Percentiles rank a stretch among this genome's conserved stretches.
phyloP scores from a whole-genome alignment of 2,329 filamentous ascomycete species.

The Ceratocystiopsis minuta region DNA sequence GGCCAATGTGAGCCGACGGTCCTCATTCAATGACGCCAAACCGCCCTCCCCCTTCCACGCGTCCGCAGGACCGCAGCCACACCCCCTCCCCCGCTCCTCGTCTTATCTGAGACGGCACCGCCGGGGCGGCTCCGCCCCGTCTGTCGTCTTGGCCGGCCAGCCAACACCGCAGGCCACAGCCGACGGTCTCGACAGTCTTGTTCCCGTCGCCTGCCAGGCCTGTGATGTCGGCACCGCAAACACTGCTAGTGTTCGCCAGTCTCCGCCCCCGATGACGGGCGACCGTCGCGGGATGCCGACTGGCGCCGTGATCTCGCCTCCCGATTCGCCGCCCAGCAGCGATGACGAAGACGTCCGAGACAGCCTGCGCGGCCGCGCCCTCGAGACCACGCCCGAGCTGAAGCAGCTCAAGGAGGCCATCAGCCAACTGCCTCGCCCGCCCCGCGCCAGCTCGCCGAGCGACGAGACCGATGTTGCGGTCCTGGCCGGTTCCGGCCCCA shows the following conservation, averaged over 20 bases:
- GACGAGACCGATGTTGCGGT: constrained; percentile 18
- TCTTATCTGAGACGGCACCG: constrained; percentile 49
- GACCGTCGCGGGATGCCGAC: constrained; percentile 49
- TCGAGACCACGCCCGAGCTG: constrained; percentile 40
- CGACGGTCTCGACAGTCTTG: no score
- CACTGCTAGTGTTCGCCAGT: constrained; percentile 49
- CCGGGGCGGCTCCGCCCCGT: constrained; percentile 32
- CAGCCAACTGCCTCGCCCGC: constrained; percentile 55
- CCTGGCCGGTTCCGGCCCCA: constrained; percentile 17
- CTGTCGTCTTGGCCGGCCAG: constrained; percentile 18
- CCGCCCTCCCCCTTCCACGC: constrained; percentile 4
- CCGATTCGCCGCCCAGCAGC: constrained; percentile 64
- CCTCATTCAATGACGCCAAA: constrained; percentile 30
- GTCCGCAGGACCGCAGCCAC: constrained; percentile 20
- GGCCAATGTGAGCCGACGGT: constrained; percentile 37
- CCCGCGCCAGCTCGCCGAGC: constrained; percentile 38
- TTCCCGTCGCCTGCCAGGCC: no score
- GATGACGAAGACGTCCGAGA: constrained; percentile 43
- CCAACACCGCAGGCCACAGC: constrained; percentile 30
- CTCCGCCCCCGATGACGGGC: constrained; percentile 64
- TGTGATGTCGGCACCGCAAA: not conserved
- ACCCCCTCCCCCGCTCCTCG: constrained; percentile 42
- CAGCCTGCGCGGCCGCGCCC: constrained; percentile 27
- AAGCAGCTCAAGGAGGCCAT: constrained; percentile 67
- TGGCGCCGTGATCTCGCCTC: constrained; percentile 77